phyloP scores from a whole-genome alignment of 2,329 filamentous ascomycete species.

The Colletotrichum sojae region DNA sequence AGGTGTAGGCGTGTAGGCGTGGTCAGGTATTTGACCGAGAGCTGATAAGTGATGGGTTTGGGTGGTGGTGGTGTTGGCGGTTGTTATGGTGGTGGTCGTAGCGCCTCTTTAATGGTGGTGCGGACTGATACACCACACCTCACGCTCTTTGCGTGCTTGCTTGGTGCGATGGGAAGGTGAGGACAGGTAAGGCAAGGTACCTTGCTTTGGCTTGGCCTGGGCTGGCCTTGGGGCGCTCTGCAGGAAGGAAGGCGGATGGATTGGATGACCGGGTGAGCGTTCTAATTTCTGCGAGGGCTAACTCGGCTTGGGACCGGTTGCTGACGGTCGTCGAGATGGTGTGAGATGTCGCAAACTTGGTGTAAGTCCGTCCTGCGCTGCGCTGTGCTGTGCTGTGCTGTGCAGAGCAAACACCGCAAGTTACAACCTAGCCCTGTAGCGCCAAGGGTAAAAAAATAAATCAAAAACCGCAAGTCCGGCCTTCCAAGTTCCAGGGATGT shows the following conservation, averaged over 20 bases:
- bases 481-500: conserved; percentile 27
- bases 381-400: no score
- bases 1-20: no score
- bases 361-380: conserved; percentile 12
- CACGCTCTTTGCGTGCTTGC: no score
- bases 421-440: conserved; percentile 24
- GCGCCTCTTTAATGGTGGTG: neutral
- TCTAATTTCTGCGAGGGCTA: conserved; percentile 29
- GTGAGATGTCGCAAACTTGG: conserved; percentile 24
- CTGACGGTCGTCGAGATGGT: conserved; percentile 11
- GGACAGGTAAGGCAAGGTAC: neutral
- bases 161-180: neutral
- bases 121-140: neutral
- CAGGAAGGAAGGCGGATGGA: conserved; percentile 5
- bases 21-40: conserved; percentile 41
- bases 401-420: neutral
- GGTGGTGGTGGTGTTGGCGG: conserved; percentile 7
- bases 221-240: conserved; percentile 22
- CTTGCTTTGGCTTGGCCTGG: conserved; percentile 17
- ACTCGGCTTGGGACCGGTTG: conserved; percentile 22
- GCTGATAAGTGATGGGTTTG: conserved; percentile 40
- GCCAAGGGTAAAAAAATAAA: neutral
- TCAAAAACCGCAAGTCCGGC: neutral
- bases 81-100: neutral
- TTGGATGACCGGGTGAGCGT: conserved; percentile 24